Conservation (phyloP, 2,329 filamentous ascomycete species). For the Lecanoromycetidae sp. region DNA sequence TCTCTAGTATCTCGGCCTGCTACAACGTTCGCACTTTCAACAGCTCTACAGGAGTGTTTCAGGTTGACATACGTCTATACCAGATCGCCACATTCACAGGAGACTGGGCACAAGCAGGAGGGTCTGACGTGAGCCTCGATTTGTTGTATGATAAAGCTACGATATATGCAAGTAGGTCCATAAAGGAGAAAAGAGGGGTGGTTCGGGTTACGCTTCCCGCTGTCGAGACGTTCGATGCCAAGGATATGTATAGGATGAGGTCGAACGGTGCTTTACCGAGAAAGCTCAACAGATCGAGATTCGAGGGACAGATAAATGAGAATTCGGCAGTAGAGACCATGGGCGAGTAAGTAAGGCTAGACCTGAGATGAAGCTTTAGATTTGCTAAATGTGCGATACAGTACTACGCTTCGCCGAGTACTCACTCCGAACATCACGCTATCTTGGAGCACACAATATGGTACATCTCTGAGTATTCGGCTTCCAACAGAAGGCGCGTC, state of each 20-base stretch:
- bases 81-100: constrained; percentile 49
- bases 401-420: constrained; percentile 21
- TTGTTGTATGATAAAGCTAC: constrained; percentile 13
- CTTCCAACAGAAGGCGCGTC: constrained; percentile 25
- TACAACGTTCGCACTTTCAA: constrained; percentile 68
- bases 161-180: background rate
- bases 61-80: constrained; percentile 65
- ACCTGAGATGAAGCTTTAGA: background rate
- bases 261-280: background rate
- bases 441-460: constrained; percentile 19
- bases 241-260: background rate
- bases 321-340: background rate
- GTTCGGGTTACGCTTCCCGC: background rate
- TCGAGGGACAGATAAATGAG: background rate
- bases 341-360: background rate
- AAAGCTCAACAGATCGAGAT: background rate
- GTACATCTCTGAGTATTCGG: constrained; percentile 19
- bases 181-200: background rate
- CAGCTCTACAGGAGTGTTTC: constrained; percentile 52
- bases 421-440: constrained; percentile 27
- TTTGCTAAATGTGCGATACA: background rate
- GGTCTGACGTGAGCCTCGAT: background rate
- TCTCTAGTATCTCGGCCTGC: constrained; percentile 66
- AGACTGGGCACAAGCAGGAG: constrained; percentile 33
- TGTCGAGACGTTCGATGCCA: constrained; percentile 1